Evolutionary conservation across 2,329 filamentous ascomycete genomes (phyloP), one percentile per base, ranked within the genome.

Genomic region (Monosporascus sp.): DNA sequence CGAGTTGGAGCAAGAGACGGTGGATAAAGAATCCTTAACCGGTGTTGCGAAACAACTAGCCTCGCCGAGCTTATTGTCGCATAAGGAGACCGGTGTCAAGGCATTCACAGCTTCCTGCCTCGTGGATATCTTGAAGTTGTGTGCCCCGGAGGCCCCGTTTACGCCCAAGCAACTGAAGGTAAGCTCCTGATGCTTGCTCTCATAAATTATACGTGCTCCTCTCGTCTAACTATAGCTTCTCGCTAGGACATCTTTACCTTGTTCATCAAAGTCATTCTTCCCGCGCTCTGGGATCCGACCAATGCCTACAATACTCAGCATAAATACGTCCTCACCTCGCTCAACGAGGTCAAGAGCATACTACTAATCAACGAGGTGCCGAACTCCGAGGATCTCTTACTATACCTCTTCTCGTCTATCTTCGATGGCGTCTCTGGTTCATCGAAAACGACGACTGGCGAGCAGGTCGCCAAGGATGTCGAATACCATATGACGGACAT

Each of bases 271-370:
- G 86, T 86, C 48, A 88, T 96, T 60, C 80, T 97, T 46, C 91
- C 92, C 47, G 85, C 91, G 46, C 83, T 97, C 26, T 87, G 90
- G 64, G 87, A 96, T 64, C 90, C 92, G 14, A 86, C 86, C 40
- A 88, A 96, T 68, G 86, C 92, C 9, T 97, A 97, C 77, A 93
- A 96, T 71, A 86, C 85, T 57, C 92, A 97, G 71, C 91, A 99
- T 73, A 86, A 94, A 72, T 94, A 95, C 66, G 89, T 97, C 57
- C 78, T 99, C 56, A 84, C 86, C 56, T 97, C 92, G 18, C 81
- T 99, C 31, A 87, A 91, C 52, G 91, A 96, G 61, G 89, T 96
- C 62, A 96, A 97, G 78, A 97, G 91, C 72, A 90, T 99, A 43
- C 82, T 97, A 8, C 83, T 99, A 41, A 81, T 99, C 60, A 88